Base-by-base conservation (phyloP, 257 asterid species). In the Jasminum sambac region DNA sequence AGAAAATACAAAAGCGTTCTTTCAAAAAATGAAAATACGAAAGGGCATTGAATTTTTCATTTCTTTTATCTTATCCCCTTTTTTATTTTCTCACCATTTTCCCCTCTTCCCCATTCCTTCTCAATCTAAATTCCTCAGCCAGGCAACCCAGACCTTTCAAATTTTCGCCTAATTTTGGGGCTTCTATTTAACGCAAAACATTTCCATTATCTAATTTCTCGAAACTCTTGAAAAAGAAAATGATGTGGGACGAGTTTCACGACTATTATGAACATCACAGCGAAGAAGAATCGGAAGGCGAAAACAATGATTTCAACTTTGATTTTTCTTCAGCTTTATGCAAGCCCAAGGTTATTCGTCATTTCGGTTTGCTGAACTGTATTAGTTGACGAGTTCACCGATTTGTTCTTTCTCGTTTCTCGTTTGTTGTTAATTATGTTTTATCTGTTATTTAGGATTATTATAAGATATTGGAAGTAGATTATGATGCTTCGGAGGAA, bases 401-500 rank as follows among this genome's bases (percentile, higher is more conserved):
- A 10, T 11, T 5, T 38, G 58, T 72, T 25, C 2, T n/a, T n/a
- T 30, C 36, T 30, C 4, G 4, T 26, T 30, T 34, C 63, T 42
- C 40, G 58, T 2, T 2, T 68, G 17, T 3, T 48, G 8, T 44
- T 39, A 10, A 37, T 52, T 17, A 5, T 65, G 1, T 25, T 17
- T 9, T 64, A 42, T 36, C 68, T 38, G 62, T 41, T 19, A 68
- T 77, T 67, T 79, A 95, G 99, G 95, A 91, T 77, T 91, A 87
- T 72, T 95, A 91, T 80, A 84, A 88, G 71, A 83, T 91, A 64
- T 69, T 95, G 69, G 98, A 91, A 76, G 96, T 91, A 67, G 92
- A 87, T 82, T 91, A 79, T 75, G 97, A 91, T 78, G 98, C 99
- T 21, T 64, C 97, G 4, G 99, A 95, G 48, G 99, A 95, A 79